phyloP scores from a whole-genome alignment of 495 filamentous ascomycete species.

The Lasiosphaeriaceae sp. region DNA sequence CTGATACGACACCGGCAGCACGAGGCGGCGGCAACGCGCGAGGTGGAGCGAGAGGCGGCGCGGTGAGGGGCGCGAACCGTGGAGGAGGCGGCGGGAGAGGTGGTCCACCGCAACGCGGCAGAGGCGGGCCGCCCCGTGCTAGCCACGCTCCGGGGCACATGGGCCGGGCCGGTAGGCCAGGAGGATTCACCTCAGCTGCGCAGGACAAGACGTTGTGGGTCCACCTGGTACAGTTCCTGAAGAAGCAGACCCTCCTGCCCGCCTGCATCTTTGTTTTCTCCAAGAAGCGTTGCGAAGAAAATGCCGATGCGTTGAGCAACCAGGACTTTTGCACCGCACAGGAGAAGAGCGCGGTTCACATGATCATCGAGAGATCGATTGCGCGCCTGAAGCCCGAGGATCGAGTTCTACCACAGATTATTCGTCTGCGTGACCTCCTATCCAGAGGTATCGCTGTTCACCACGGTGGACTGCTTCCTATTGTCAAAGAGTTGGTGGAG shows the following conservation, averaged over 20 bases:
- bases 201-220: conserved; percentile 99
- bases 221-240: conserved; percentile 83
- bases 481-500: conserved; percentile 97
- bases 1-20: conserved; percentile 42
- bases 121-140: conserved; percentile 55
- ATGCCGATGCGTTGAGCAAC: conserved; percentile 90
- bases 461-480: conserved; percentile 90
- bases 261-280: conserved; percentile 98
- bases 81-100: conserved; percentile 56
- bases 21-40: conserved; percentile 52
- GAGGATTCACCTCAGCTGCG: conserved; percentile 77
- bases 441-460: conserved; percentile 91
- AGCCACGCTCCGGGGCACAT: conserved; percentile 70
- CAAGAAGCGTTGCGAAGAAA: conserved; percentile 94
- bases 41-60: conserved; percentile 40
- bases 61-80: conserved; percentile 55
- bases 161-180: conserved; percentile 76
- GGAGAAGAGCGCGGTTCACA: conserved; percentile 94
- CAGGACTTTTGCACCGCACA: conserved; percentile 87
- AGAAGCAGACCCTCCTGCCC: conserved; percentile 79
- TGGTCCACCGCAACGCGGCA: conserved; percentile 51
- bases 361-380: conserved; percentile 95
- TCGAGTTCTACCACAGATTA: conserved; percentile 81
- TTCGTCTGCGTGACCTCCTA: conserved; percentile 78
- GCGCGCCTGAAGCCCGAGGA: conserved; percentile 91